These are phyloP conservation scores for Aaosphaeria pasadenensis DNA, from an alignment of 2,329 filamentous ascomycete genomes.

Conservation along the genomic window DNA sequence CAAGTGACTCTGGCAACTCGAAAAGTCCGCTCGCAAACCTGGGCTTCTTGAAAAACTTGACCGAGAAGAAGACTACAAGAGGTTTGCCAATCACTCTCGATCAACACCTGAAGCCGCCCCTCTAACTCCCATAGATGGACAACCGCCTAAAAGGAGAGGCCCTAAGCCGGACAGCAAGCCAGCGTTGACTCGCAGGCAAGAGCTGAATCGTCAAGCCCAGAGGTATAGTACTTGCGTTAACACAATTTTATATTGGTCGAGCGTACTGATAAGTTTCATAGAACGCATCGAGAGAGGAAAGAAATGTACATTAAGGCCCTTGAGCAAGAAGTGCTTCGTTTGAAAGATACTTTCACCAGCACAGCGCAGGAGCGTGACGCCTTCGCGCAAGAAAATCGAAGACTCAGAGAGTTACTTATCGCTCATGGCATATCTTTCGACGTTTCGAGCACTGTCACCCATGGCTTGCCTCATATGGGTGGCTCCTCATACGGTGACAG, in stretches of 20 bases:
- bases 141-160: slow-evolving; percentile 82
- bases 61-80: slow-evolving; percentile 68
- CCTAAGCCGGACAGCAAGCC: slow-evolving; percentile 97
- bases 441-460: slow-evolving; percentile 35
- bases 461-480: slow-evolving; percentile 28
- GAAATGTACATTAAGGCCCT: slow-evolving; percentile 93
- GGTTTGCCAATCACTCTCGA: slow-evolving; percentile 46
- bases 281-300: slow-evolving; percentile 94
- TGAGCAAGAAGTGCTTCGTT: slow-evolving; percentile 83
- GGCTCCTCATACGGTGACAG: slow-evolving; percentile 43
- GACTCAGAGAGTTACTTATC: slow-evolving; percentile 63
- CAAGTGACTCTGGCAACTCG: slow-evolving; percentile 27
- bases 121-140: slow-evolving; percentile 60
- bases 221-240: slow-evolving; percentile 55
- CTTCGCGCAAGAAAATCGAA: slow-evolving; percentile 74
- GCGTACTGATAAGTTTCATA: slow-evolving; percentile 40
- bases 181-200: slow-evolving; percentile 84
- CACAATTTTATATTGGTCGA: not conserved
- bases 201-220: slow-evolving; percentile 93
- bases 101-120: not conserved
- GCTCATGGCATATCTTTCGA: slow-evolving; percentile 60
- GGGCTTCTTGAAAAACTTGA: slow-evolving; percentile 63
- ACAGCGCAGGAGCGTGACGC: slow-evolving; percentile 73
- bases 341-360: slow-evolving; percentile 80
- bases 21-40: slow-evolving; percentile 38